Conservation (phyloP, 495 filamentous ascomycete genomes). For the Alectoria sarmentosa region DNA sequence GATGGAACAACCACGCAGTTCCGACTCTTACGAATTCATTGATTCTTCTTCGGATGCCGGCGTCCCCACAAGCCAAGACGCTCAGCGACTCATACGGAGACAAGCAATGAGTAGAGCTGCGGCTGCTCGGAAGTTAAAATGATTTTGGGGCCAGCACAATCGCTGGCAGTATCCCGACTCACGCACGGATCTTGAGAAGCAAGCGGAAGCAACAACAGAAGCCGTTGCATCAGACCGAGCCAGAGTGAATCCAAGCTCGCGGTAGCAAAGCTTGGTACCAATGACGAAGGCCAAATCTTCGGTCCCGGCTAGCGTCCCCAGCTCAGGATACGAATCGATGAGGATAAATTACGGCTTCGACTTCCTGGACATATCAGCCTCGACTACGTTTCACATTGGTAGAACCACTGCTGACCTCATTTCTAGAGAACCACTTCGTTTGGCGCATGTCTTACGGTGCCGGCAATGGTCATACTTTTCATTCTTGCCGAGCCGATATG, state of each 20-base stretch:
- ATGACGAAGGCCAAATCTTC: background rate
- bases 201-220: background rate
- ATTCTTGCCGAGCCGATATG: slow-evolving; percentile 32
- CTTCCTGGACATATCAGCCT: slow-evolving; percentile 27
- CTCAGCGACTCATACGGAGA: slow-evolving; percentile 31
- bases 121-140: slow-evolving; percentile 25
- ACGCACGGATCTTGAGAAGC: background rate
- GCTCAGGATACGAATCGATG: slow-evolving; percentile 29
- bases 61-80: slow-evolving; percentile 24
- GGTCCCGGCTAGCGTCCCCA: slow-evolving; percentile 15
- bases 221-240: background rate
- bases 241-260: background rate
- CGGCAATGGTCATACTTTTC: slow-evolving; percentile 30
- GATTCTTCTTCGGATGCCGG: slow-evolving; percentile 26
- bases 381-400: slow-evolving; percentile 27
- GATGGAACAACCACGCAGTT: background rate
- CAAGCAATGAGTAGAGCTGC: slow-evolving; percentile 36
- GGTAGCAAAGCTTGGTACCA: background rate
- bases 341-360: slow-evolving; percentile 26
- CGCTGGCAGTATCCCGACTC: slow-evolving; percentile 27
- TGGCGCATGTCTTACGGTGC: slow-evolving; percentile 22
- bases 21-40: slow-evolving; percentile 15
- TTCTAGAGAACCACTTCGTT: slow-evolving; percentile 21
- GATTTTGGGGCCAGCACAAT: slow-evolving; percentile 31
- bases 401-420: slow-evolving; percentile 23